phyloP scores from a whole-genome alignment of 768 basidiomycete species.

The Leccinellum albellum region DNA sequence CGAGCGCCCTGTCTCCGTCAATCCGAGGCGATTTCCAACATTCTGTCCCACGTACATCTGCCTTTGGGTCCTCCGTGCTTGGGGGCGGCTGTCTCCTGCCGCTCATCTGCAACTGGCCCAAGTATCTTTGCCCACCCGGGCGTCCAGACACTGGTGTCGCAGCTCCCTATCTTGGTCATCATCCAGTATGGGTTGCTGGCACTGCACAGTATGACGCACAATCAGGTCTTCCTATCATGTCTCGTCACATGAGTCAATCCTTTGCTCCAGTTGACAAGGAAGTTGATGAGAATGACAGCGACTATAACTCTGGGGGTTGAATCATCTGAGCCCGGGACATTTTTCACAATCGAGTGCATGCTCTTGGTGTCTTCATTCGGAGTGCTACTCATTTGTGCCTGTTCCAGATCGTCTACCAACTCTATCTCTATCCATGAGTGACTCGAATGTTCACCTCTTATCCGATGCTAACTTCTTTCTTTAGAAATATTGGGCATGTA shows the following conservation, averaged over 20 bases:
- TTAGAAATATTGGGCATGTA: conserved; percentile 63
- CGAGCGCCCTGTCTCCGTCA: conserved; percentile 25
- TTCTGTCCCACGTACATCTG: conserved; percentile 26
- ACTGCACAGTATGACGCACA: conserved; percentile 83
- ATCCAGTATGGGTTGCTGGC: conserved; percentile 91
- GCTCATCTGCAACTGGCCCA: conserved; percentile 59
- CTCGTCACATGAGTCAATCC: conserved; percentile 47
- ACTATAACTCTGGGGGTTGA: conserved; percentile 84
- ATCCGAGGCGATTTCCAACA: conserved; percentile 31
- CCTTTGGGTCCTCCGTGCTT: conserved; percentile 31
- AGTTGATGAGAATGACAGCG: conserved; percentile 39
- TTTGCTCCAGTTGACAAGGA: not conserved
- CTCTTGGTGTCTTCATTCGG: not conserved
- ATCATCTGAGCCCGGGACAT: conserved; percentile 84
- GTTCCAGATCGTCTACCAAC: conserved; percentile 88
- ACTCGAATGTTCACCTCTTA: not conserved
- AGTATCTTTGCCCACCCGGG: conserved; percentile 84
- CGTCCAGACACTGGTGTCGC: conserved; percentile 65
- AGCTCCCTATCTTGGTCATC: conserved; percentile 82
- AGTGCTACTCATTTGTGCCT: conserved; percentile 50
- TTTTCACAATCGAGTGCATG: conserved; percentile 84
- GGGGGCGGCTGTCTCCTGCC: conserved; percentile 38
- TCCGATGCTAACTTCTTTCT: not conserved
- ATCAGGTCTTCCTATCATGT: conserved; percentile 89
- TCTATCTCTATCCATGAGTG: conserved; percentile 83